These are phyloP conservation scores for Macadamia integrifolia DNA, from an alignment of 164 flowering plant species.

Conservation along the genomic window DNA sequence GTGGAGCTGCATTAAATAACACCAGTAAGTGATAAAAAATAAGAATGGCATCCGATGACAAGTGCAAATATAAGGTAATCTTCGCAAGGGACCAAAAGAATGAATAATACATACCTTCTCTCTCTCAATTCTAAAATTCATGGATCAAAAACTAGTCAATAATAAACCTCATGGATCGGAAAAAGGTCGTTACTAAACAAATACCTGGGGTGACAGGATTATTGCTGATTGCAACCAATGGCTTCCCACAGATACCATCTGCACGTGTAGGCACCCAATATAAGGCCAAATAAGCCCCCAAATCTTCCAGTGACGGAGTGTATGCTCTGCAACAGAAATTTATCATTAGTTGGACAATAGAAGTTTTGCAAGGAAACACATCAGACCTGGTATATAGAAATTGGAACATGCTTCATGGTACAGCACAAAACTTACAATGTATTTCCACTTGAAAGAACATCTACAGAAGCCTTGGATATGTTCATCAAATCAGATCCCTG, in stretches of 20 bases:
- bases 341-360: slow-evolving; percentile 3
- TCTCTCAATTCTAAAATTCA: too few species aligned
- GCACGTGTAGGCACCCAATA: slow-evolving; percentile 83
- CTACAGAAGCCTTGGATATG: slow-evolving; percentile 33
- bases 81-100: too few species aligned
- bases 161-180: background rate
- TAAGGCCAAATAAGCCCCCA: slow-evolving; percentile 75
- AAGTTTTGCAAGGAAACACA: background rate
- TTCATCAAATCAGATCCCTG: slow-evolving; percentile 45
- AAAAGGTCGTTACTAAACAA: background rate
- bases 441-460: slow-evolving; percentile 41
- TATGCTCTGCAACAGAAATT: slow-evolving; percentile 45
- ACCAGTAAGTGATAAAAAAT: too few species aligned
- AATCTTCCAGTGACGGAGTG: slow-evolving; percentile 84
- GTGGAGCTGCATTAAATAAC: slow-evolving; percentile 55
- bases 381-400: background rate
- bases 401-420: background rate
- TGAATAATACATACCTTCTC: too few species aligned
- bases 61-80: too few species aligned
- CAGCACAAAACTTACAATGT: slow-evolving; percentile 48
- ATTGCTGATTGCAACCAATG: slow-evolving; percentile 53
- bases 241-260: slow-evolving; percentile 73
- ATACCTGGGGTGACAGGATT: slow-evolving; percentile 77
- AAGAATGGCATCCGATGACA: too few species aligned
- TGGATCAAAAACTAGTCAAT: too few species aligned